Evolutionary conservation across 495 filamentous ascomycete genomes (phyloP).

Genomic region (Hypoxylon lenormandii): DNA sequence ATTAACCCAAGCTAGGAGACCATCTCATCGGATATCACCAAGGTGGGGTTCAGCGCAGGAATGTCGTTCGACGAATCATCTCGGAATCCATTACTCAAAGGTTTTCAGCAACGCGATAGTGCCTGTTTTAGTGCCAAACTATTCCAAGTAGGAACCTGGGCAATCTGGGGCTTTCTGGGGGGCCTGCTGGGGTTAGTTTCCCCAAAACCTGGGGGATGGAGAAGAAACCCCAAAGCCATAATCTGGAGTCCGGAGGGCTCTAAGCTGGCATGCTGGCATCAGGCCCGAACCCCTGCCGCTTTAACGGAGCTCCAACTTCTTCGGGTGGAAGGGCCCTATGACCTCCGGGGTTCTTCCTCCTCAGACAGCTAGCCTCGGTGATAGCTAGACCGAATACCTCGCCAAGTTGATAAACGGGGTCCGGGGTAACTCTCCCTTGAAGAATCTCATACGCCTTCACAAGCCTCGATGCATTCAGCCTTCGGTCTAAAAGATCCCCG

Average conservation of each 20-base stretch:
- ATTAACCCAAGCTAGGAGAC: slow-evolving; percentile 25
- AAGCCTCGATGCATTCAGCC: neutral
- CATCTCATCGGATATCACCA: slow-evolving; percentile 28
- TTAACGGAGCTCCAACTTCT: slow-evolving; percentile 32
- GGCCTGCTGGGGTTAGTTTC: slow-evolving; percentile 26
- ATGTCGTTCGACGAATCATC: slow-evolving; percentile 30
- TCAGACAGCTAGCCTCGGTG: slow-evolving; percentile 40
- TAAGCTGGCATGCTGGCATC: slow-evolving; percentile 5
- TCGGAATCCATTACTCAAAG: slow-evolving; percentile 12
- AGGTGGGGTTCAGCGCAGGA: slow-evolving; percentile 24
- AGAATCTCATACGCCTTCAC: slow-evolving; percentile 3
- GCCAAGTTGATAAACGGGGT: neutral
- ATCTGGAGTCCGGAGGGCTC: slow-evolving; percentile 24
- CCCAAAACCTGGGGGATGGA: slow-evolving; percentile 43
- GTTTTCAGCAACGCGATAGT: slow-evolving; percentile 26
- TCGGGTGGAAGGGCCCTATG: slow-evolving; percentile 21
- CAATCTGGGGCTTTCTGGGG: slow-evolving; percentile 37
- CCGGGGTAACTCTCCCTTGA: slow-evolving; percentile 29
- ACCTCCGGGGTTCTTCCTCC: slow-evolving; percentile 26
- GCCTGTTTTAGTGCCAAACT: slow-evolving; percentile 23
- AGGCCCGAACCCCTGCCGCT: slow-evolving; percentile 17
- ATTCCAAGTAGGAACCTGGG: slow-evolving; percentile 17
- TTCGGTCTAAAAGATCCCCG: slow-evolving; percentile 34
- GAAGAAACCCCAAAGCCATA: slow-evolving; percentile 23
- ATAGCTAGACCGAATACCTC: slow-evolving; percentile 32